Evolutionary conservation across 805 yeast genomes (phyloP), one percentile per base, ranked within the genome.

Genomic region (Kodamaea sagamina): DNA sequence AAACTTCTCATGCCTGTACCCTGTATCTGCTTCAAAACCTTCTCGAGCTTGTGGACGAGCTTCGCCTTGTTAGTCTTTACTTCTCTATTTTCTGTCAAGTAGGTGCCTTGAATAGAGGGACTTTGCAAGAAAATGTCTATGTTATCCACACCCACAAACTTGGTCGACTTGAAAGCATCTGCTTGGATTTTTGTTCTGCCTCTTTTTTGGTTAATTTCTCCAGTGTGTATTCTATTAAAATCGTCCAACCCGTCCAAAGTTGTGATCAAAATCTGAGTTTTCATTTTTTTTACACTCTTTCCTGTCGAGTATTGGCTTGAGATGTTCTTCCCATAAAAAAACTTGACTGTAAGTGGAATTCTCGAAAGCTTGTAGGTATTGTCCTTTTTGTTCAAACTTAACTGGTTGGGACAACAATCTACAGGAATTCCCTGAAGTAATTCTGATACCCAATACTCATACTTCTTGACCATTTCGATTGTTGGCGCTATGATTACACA

Each of bases 401-500:
- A 25, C 35, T 42, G 39, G 4, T 48, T 53, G 3, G 67, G 66
- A 44, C 59, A 55, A 31, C 64, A 59, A 8, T 49, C 34, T 6
- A 31, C 35, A 2, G 63, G 58, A 2, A 60, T 44, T 3, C 49
- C 59, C n/a, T 44, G 24, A 7, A 53, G 42, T 13, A 62, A 37
- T 22, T 18, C 15, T 8, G 22, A 17, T 3, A 50, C 40, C 38
- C 47, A 46, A 1, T 18, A 8, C 16, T 42, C 34, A 36, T 59
- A 63, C 32, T 54, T 47, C 6, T 46, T 46, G 3, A 62, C 52
- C 18, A 55, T 15, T 3, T 42, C 49, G 34, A 52, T 54, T 6
- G 61, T 57, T 4, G 67, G 67, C 4, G 55, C 65, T 6, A 62
- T 25, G 19, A 62, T 50, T 2, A 61, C 24, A 15, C 57, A 43